phyloP scores from a whole-genome alignment of 2,329 filamentous ascomycete species.

The Phyllosticta citriasiana region DNA sequence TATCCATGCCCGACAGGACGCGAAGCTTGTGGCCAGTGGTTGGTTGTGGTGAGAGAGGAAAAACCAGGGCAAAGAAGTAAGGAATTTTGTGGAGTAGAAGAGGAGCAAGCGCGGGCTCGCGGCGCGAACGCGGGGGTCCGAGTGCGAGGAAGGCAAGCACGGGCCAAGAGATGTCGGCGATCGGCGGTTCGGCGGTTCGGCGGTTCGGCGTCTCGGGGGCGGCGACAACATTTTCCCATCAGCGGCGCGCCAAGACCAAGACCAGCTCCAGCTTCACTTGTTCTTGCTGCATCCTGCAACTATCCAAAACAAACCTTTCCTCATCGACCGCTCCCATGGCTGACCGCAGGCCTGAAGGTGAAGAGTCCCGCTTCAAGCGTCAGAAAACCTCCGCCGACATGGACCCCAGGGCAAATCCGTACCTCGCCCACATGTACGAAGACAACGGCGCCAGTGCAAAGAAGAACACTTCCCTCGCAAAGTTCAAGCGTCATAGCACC shows the following conservation, averaged over 20 bases:
- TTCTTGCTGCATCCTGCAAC: too few relatives aligned
- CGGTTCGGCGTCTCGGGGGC: too few relatives aligned
- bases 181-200: too few relatives aligned
- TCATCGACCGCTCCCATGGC: conserved; percentile 36
- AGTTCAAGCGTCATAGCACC: conserved; percentile 68
- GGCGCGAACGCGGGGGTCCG: too few relatives aligned
- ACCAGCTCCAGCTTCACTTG: too few relatives aligned
- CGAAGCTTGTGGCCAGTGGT: neutral
- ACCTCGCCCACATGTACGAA: conserved; percentile 81
- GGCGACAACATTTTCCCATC: neutral
- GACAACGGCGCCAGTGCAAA: conserved; percentile 26
- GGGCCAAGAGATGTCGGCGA: too few relatives aligned
- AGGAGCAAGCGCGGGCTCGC: too few relatives aligned
- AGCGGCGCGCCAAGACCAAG: too few relatives aligned
- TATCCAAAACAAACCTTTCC: neutral
- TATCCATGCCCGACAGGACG: conserved; percentile 21
- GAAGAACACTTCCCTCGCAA: conserved; percentile 22
- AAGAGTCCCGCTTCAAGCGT: conserved; percentile 43
- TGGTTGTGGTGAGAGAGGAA: neutral
- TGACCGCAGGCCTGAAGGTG: conserved; percentile 45
- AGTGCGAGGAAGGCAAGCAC: too few relatives aligned
- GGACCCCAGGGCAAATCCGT: conserved; percentile 62
- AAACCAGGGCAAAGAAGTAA: too few relatives aligned
- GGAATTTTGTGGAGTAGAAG: too few relatives aligned
- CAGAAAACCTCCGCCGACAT: conserved; percentile 41